phyloP scores from a whole-genome alignment of 192 early-diverging fungal genomes.

The Jimgerdemannia flammicorona region DNA sequence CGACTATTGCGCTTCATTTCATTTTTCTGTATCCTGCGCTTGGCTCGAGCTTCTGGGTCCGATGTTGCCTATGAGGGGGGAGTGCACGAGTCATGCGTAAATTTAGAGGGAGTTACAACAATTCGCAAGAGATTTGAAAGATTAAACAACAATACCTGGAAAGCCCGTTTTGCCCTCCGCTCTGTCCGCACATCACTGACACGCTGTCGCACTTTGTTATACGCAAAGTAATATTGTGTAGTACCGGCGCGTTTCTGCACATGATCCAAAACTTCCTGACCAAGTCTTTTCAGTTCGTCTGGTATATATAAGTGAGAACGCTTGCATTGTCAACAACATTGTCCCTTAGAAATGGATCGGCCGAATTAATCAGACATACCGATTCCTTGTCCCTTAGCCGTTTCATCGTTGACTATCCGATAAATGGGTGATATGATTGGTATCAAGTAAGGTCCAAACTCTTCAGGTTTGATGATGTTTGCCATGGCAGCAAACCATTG shows the following conservation, averaged over 20 bases:
- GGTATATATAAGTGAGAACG: not conserved
- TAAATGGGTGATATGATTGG: conserved; percentile 77
- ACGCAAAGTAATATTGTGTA: conserved; percentile 58
- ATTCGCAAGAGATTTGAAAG: conserved; percentile 8
- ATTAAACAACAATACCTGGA: conserved; percentile 40
- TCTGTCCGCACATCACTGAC: conserved; percentile 58
- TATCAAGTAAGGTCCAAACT: conserved; percentile 61
- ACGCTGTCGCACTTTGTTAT: conserved; percentile 64
- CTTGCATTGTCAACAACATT: not conserved
- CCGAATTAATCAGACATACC: conserved; percentile 38
- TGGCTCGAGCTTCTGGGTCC: conserved; percentile 72
- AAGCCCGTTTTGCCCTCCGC: conserved; percentile 56
- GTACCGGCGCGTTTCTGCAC: conserved; percentile 75
- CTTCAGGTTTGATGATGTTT: conserved; percentile 51
- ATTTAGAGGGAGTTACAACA: conserved; percentile 2
- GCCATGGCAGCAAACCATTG: conserved; percentile 90
- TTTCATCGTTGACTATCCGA: conserved; percentile 73
- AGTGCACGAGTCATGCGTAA: not conserved
- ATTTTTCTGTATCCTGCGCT: conserved; percentile 67
- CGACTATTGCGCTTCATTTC: conserved; percentile 64
- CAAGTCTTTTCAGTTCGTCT: conserved; percentile 73
- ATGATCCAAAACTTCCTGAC: conserved; percentile 74
- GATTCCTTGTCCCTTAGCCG: conserved; percentile 53
- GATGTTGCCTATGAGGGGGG: conserved; percentile 45
- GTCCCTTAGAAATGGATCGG: not conserved